A percentile compares a stretch with the other conserved stretches of the same genome.
Evolutionary conservation across 768 basidiomycete genomes (phyloP).

Genomic region (Rhodotorula diobovata): DNA sequence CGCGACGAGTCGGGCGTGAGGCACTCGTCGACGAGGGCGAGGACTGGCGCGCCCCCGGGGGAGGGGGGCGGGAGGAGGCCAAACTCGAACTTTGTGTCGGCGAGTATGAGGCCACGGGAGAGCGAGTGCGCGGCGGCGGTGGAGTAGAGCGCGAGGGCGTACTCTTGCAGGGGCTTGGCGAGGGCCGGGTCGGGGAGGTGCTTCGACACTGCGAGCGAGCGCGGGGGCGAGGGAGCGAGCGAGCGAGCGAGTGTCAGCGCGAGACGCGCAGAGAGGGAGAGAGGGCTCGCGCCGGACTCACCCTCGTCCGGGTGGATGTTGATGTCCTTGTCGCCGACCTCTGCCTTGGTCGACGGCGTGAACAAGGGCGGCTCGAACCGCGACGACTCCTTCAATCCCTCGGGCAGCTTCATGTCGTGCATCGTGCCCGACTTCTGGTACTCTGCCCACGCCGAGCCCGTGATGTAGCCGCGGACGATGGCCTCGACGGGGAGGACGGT

Average conservation of each 20-base stretch:
- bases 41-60: constrained; percentile 39
- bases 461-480: constrained; percentile 91
- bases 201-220: constrained; percentile 16
- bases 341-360: constrained; percentile 96
- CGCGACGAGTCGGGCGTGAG: constrained; percentile 95
- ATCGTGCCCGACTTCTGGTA: constrained; percentile 83
- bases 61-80: constrained; percentile 59
- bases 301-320: constrained; percentile 84
- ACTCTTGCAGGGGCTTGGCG: constrained; percentile 37
- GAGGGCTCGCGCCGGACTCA: constrained; percentile 43
- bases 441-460: constrained; percentile 95
- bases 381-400: constrained; percentile 76
- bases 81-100: constrained; percentile 98
- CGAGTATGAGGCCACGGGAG: constrained; percentile 78
- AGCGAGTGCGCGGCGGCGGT: constrained; percentile 54
- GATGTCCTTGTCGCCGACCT: constrained; percentile 88
- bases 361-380: constrained; percentile 77
- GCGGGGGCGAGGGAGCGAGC: background rate
- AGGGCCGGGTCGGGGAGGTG: constrained; percentile 32
- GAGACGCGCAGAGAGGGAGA: background rate
- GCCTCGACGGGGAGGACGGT: constrained; percentile 60
- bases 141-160: constrained; percentile 52
- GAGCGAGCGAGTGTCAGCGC: background rate
- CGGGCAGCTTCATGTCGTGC: constrained; percentile 72
- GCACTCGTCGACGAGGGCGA: constrained; percentile 92